These are phyloP conservation scores for Knufia fluminis DNA, from an alignment of 2,329 filamentous ascomycete genomes.

Conservation along the genomic window DNA sequence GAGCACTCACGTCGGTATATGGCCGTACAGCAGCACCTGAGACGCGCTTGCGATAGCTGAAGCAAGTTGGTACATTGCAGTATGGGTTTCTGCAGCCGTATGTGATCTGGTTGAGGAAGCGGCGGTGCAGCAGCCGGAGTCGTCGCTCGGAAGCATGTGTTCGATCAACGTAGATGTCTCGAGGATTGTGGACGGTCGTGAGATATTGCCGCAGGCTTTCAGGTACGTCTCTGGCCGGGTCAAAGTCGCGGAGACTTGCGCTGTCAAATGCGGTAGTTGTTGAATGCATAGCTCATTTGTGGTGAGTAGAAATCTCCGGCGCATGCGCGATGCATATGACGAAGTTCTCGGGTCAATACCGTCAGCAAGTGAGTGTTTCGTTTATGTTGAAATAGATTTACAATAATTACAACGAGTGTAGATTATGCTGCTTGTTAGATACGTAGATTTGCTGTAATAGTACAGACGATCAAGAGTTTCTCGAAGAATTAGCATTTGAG, in stretches of 20 bases:
- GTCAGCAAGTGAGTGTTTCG: too few relatives aligned
- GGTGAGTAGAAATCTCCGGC: not conserved
- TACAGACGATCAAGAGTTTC: too few relatives aligned
- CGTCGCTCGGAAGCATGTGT: conserved; percentile 18
- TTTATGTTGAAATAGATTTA: too few relatives aligned
- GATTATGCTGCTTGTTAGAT: too few relatives aligned
- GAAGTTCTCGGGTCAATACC: not conserved
- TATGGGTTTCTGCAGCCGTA: conserved; percentile 62
- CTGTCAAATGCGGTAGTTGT: not conserved
- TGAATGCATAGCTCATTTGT: conserved; percentile 1
- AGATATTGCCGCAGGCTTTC: conserved; percentile 2
- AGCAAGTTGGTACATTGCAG: conserved; percentile 70
- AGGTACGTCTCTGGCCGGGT: conserved; percentile 4
- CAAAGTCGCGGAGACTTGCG: not conserved
- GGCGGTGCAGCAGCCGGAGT: conserved; percentile 20
- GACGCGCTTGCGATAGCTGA: conserved; percentile 63
- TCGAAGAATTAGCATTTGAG: too few relatives aligned
- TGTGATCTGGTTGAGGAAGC: conserved; percentile 69
- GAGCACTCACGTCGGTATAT: conserved; percentile 72
- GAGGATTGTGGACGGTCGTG: conserved; percentile 30
- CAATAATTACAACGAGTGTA: too few relatives aligned
- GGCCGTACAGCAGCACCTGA: conserved; percentile 62
- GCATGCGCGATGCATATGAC: not conserved
- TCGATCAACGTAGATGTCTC: conserved; percentile 9
- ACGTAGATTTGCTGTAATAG: too few relatives aligned